Percentiles rank a stretch among this genome's conserved stretches.
These are phyloP conservation scores for Eutreptiella sp. DNA, from an alignment of 208 protist species.

Conservation along the genomic window DNA sequence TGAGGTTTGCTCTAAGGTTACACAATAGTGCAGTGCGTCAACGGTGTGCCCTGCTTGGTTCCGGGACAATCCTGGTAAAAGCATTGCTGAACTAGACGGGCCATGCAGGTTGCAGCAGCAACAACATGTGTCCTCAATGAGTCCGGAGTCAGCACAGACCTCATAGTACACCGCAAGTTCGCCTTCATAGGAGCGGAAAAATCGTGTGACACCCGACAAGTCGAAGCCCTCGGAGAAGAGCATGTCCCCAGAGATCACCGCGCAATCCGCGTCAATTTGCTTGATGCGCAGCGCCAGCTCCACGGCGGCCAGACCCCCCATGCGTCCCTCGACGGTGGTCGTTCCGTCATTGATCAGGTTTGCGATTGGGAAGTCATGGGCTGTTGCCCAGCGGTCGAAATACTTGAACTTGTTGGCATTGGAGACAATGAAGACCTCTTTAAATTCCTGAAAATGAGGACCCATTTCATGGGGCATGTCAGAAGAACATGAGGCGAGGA, in stretches of 20 bases:
- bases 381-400: slow-evolving; percentile 32
- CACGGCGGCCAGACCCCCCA: not conserved
- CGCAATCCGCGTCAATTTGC: not conserved
- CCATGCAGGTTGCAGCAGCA: too few species aligned
- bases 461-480: too few species aligned
- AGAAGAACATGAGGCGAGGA: too few species aligned
- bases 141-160: too few species aligned
- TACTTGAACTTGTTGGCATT: slow-evolving; percentile 42
- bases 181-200: slow-evolving; percentile 5
- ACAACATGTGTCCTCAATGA: too few species aligned
- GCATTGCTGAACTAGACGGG: too few species aligned
- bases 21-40: too few species aligned
- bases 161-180: slow-evolving; percentile 17
- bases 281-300: slow-evolving; percentile 12
- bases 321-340: slow-evolving; percentile 8
- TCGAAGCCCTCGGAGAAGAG: slow-evolving; percentile 10
- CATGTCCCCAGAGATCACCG: slow-evolving; percentile 20
- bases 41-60: too few species aligned
- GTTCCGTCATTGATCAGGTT: slow-evolving; percentile 38
- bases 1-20: too few species aligned
- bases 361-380: slow-evolving; percentile 18
- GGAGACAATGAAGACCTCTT: slow-evolving; percentile 28
- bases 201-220: slow-evolving; percentile 8
- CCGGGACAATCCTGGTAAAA: too few species aligned
- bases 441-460: slow-evolving; percentile 10